These are phyloP conservation scores for Sporisorium scitamineum DNA, from an alignment of 1,284 basidiomycete genomes.

Conservation along the genomic window DNA sequence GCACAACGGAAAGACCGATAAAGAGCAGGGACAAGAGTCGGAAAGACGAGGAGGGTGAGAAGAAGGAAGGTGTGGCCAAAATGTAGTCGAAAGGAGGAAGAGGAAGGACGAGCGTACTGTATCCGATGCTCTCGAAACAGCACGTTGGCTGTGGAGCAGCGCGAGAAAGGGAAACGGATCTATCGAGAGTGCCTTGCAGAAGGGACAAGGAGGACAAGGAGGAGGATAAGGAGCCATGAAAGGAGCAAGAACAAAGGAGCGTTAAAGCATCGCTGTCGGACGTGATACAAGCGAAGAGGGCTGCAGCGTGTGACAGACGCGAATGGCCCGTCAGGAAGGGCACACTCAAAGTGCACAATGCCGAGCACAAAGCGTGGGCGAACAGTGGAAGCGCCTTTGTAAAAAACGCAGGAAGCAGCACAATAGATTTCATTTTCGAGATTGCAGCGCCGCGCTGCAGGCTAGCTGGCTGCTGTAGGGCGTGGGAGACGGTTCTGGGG, in stretches of 20 bases:
- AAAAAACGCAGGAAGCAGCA: not conserved
- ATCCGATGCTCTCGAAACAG: conserved; percentile 5
- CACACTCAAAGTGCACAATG: too few species aligned
- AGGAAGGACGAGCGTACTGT: not conserved
- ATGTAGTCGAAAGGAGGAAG: conserved; percentile 19
- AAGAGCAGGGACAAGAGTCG: conserved; percentile 1
- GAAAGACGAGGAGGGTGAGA: not conserved
- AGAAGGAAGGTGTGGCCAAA: conserved; percentile 13
- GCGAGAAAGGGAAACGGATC: not conserved
- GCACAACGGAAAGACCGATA: conserved; percentile 5
- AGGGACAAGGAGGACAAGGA: not conserved
- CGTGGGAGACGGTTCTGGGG: conserved; percentile 3
- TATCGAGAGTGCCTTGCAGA: conserved; percentile 7
- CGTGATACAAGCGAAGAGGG: not conserved
- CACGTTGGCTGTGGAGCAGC: not conserved
- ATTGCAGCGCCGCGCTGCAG: not conserved
- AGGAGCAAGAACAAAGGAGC: not conserved
- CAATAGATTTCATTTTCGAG: not conserved
- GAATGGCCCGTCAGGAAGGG: too few species aligned
- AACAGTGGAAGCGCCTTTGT: not conserved
- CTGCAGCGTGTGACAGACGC: not conserved
- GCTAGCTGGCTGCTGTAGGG: not conserved
- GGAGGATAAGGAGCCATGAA: not conserved
- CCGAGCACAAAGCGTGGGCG: not conserved
- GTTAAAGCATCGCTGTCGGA: not conserved